Base-by-base conservation (phyloP, 257 asterid species). In the Capsicum baccatum region DNA sequence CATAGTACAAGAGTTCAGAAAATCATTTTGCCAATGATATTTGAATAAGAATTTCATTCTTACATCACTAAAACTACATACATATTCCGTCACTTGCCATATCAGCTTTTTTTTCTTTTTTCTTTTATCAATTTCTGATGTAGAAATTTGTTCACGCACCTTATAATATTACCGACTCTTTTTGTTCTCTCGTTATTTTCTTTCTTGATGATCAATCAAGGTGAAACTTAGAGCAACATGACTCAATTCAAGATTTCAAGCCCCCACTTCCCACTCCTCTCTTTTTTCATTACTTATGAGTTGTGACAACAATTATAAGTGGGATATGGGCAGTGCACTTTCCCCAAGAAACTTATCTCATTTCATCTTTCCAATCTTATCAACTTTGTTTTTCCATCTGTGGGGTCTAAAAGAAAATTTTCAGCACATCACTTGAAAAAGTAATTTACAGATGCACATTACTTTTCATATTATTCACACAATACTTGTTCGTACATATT, bases 291-390 rank as follows among this genome's bases (percentile, higher is more conserved):
- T 3, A 68, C 26, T 39, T 67, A 6, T 35, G 74, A 67, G 42
- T 50, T 59, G 37, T 73, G 87, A 86, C 4, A 47, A 84, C 87
- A 88, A 67, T 83, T 83, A 85, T 80, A 88, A 86, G 89, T 90
- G 94, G 59, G 83, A 60, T 13, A 81, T 81, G 84, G 94, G 91
- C 90, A 85, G 62, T 91, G 91, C 96, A 90, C 96, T 89, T 83
- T 79, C 60, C 90, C 92, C 97, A 83, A 93, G 96, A 93, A 90
- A 87, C 95, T 90, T 85, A 85, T 90, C 95, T 91, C 92, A 88
- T 91, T 44, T 81, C 94, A 88, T 86, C 71, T 82, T 86, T 85
- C 88, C 83, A 88, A 90, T 89, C 95, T 92, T 89, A 91, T 92
- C 95, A 86, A 81, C 87, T n/a, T 76, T 84, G 74, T 82, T 86